Evolutionary conservation across 2,329 filamentous ascomycete genomes (phyloP), one percentile per base, ranked within the genome.

Genomic region (Sclerotinia subarctica): DNA sequence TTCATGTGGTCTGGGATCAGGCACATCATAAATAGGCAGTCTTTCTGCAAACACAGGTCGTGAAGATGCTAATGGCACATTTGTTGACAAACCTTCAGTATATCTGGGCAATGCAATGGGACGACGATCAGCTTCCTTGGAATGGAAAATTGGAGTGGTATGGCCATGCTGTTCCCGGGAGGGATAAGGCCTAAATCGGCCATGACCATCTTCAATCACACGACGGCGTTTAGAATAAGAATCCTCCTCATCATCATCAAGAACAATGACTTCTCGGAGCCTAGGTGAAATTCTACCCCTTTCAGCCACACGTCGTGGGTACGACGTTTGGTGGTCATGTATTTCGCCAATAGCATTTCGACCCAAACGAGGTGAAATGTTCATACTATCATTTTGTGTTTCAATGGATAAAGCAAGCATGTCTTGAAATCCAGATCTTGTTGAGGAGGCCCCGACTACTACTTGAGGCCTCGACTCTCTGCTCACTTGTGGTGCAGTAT

Each of bases 341-440:
- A 26, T 64, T 62, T 71, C 63, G 54, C 67, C 64, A 68, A 69
- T 68, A 53, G 67, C 53, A 51, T 69, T 67, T 68, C 72, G 70
- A 68, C 73, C 68, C 69, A 69, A 63, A 52, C 65, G 71, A 58
- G 70, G 66, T 68, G 72, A 64, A 47, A 69, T 64, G 67, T 68
- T 54, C 7, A 68, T 58, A 46, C 62, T 51, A 72, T 76, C 72
- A 70, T 70, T 73, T 72, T 72, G 52, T 54, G 49, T 69, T 71
- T 78, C 76, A 74, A 78, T 77, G 24, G 76, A 78, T 69, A 74
- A 73, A 53, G 77, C 73, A 66, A 75, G 74, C 70, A 77, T 70
- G 60, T 78, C 76, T 72, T 78, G 73, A 3, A 75, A 70, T 53
- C 71, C 71, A 70, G 72, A 66, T 56, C 67, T 74, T 46, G 71